These are phyloP conservation scores for Ascochyta clinopodiicola DNA, from an alignment of 2,329 filamentous ascomycete genomes.

Conservation along the genomic window DNA sequence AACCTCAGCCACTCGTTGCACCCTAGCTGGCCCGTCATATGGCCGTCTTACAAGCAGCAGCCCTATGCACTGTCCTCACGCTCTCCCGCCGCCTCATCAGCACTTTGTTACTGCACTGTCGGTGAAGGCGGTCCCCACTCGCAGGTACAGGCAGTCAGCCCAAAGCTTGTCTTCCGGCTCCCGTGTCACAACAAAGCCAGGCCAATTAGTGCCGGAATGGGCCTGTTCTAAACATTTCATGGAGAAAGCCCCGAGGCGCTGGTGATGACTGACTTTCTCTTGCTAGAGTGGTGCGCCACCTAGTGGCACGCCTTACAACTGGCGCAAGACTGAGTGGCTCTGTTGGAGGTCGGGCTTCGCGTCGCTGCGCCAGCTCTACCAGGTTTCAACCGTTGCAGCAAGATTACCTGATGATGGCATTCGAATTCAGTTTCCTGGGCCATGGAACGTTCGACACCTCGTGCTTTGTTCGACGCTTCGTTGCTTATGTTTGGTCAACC, in stretches of 20 bases:
- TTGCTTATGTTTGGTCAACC: neutral
- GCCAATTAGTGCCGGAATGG: constrained; percentile 17
- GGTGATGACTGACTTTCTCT: neutral
- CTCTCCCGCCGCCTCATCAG: constrained; percentile 38
- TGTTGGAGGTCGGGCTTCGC: constrained; percentile 10
- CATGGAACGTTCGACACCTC: neutral
- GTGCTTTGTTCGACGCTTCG: neutral
- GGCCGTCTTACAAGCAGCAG: constrained; percentile 32
- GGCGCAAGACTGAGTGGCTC: constrained; percentile 19
- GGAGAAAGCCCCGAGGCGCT: constrained; percentile 15
- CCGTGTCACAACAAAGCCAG: neutral
- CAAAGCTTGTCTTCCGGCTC: constrained; percentile 30
- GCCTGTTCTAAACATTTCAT: neutral
- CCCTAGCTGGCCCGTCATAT: constrained; percentile 24
- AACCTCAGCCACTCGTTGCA: constrained; percentile 26
- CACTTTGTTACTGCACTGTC: constrained; percentile 36
- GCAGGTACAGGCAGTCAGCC: constrained; percentile 28
- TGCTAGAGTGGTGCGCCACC: constrained; percentile 13
- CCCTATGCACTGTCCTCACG: constrained; percentile 38
- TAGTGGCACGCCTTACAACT: constrained; percentile 27
- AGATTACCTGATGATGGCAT: neutral
- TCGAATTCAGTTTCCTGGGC: neutral
- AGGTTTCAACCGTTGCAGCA: constrained; percentile 8
- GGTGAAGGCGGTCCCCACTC: constrained; percentile 26
- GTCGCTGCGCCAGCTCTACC: constrained; percentile 27